phyloP scores from a whole-genome alignment of 345 rosid species.

The Brassica juncea region DNA sequence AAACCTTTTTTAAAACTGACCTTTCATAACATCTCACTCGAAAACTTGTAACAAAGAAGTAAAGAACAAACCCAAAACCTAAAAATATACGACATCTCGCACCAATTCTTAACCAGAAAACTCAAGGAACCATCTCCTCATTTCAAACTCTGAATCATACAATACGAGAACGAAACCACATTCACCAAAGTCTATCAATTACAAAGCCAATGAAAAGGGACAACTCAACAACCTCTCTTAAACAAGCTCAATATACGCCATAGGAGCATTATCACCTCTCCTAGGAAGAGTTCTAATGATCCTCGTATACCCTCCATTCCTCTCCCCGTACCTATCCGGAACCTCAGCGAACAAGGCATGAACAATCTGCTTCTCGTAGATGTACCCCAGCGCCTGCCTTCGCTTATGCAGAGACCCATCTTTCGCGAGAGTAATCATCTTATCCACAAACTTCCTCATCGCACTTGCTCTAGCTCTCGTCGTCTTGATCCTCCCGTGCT shows the following conservation, averaged over 20 bases:
- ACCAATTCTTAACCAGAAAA: background rate
- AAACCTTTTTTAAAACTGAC: background rate
- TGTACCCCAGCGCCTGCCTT: constrained; percentile 83
- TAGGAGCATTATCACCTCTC: constrained; percentile 97
- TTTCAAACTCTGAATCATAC: background rate
- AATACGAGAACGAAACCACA: background rate
- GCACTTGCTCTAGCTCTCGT: constrained; percentile 93
- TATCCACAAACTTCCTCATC: constrained; percentile 81
- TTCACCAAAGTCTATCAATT: background rate
- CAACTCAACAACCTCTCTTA: constrained; percentile 34
- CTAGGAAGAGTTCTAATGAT: constrained; percentile 90
- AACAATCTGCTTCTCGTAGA: constrained; percentile 91
- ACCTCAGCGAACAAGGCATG: constrained; percentile 89
- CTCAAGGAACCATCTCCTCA: background rate
- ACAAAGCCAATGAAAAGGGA: background rate
- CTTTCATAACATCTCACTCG: background rate
- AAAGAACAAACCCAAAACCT: background rate
- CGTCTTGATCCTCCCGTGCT: constrained; percentile 86
- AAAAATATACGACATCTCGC: background rate
- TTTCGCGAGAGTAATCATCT: constrained; percentile 92
- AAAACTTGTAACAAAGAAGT: background rate
- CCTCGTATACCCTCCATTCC: constrained; percentile 92
- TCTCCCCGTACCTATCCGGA: constrained; percentile 76
- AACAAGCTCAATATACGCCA: constrained; percentile 95
- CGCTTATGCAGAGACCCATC: constrained; percentile 89